phyloP scores from a whole-genome alignment of 2,329 filamentous ascomycete species.

The Allantophomopsis lycopodina region DNA sequence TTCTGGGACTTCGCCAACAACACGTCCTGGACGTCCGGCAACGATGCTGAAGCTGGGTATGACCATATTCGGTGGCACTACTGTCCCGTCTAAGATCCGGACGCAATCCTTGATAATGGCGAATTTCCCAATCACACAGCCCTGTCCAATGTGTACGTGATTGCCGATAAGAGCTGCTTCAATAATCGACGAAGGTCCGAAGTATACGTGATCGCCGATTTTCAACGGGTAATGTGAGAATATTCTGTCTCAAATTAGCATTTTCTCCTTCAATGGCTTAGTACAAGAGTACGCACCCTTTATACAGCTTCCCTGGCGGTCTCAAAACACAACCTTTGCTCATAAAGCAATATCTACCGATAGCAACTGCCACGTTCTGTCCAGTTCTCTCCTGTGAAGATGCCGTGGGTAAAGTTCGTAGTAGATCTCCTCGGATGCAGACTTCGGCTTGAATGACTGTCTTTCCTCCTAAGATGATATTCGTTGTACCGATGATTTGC shows the following conservation, averaged over 20 bases:
- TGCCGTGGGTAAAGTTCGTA: conserved; percentile 36
- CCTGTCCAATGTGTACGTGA: conserved; percentile 73
- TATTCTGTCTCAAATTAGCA: conserved; percentile 19
- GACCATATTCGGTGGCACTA: conserved; percentile 80
- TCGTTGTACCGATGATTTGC: conserved; percentile 85
- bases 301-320: conserved; percentile 71
- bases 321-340: conserved; percentile 65
- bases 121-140: conserved; percentile 70
- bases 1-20: conserved; percentile 70
- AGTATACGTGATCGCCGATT: conserved; percentile 87
- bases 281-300: conserved; percentile 34
- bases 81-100: conserved; percentile 69
- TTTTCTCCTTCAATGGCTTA: no score
- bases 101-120: conserved; percentile 91
- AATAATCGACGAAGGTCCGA: conserved; percentile 62
- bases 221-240: conserved; percentile 82
- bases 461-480: conserved; percentile 94
- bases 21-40: conserved; percentile 65
- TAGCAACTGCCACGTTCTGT: conserved; percentile 52
- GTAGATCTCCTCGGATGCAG: conserved; percentile 83
- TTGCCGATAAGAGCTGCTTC: conserved; percentile 74
- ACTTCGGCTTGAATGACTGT: conserved; percentile 93
- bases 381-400: conserved; percentile 16
- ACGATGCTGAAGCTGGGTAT: conserved; percentile 87
- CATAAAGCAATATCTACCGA: conserved; percentile 86